phyloP scores from a whole-genome alignment of 2,329 filamentous ascomycete genomes.

The Fusarium haematococcum region DNA sequence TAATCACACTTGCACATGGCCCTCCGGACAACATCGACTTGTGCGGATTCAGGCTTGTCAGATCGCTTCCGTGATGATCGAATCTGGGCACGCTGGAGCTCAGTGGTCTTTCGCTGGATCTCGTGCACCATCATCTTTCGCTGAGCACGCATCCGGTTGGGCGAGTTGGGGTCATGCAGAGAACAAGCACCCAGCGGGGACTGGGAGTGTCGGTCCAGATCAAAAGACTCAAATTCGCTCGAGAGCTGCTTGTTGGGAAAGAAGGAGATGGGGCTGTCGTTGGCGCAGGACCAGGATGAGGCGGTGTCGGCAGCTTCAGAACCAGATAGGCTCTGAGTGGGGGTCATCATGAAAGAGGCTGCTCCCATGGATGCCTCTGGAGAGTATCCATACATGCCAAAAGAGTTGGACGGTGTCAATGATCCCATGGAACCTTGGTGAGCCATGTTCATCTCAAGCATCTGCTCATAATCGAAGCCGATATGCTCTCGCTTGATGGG shows the following conservation, averaged over 20 bases:
- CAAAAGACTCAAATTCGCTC: slow-evolving; percentile 48
- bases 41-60: slow-evolving; percentile 44
- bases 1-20: slow-evolving; percentile 60
- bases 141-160: slow-evolving; percentile 50
- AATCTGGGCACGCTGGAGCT: slow-evolving; percentile 58
- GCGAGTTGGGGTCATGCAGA: slow-evolving; percentile 49
- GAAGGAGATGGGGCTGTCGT: slow-evolving; percentile 56
- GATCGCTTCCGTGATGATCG: slow-evolving; percentile 47
- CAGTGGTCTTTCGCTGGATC: slow-evolving; percentile 57
- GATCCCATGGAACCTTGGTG: slow-evolving; percentile 51
- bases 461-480: slow-evolving; percentile 53
- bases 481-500: slow-evolving; percentile 53
- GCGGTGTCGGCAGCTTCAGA: slow-evolving; percentile 54
- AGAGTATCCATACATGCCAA: slow-evolving; percentile 52
- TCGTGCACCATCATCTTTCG: slow-evolving; percentile 57
- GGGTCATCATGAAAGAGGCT: slow-evolving; percentile 54
- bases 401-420: slow-evolving; percentile 52
- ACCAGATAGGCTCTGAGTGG: slow-evolving; percentile 53
- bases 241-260: slow-evolving; percentile 51
- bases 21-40: slow-evolving; percentile 52
- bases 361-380: slow-evolving; percentile 49
- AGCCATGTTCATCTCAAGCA: slow-evolving; percentile 52
- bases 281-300: slow-evolving; percentile 55
- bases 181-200: slow-evolving; percentile 49
- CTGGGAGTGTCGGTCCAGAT: slow-evolving; percentile 52